These are phyloP conservation scores for Annulohypoxylon maeteangense DNA, from an alignment of 495 filamentous ascomycete species.

Conservation along the genomic window DNA sequence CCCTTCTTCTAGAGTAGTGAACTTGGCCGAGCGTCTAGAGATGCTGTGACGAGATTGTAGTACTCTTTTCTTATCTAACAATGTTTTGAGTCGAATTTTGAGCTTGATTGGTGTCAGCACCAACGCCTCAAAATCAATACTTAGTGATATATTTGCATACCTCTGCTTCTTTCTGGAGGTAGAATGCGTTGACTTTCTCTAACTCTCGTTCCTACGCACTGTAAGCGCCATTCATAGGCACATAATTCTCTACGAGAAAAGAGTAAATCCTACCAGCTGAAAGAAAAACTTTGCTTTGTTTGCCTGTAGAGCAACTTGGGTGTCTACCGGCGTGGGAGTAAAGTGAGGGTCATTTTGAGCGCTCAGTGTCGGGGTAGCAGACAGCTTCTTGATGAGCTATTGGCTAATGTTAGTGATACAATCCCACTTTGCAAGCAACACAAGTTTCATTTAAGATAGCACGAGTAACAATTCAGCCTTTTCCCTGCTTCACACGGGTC, in stretches of 20 bases:
- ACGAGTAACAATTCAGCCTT: constrained; percentile 22
- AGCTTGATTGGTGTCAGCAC: constrained; percentile 67
- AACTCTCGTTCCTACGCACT: constrained; percentile 84
- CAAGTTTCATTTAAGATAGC: constrained; percentile 29
- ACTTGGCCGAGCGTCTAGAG: constrained; percentile 89
- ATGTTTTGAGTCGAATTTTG: constrained; percentile 86
- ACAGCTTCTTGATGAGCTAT: constrained; percentile 98
- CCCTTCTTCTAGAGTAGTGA: constrained; percentile 92
- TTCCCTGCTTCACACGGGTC: constrained; percentile 5
- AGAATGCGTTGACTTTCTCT: constrained; percentile 98
- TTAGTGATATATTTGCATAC: constrained; percentile 59
- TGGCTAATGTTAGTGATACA: constrained; percentile 47
- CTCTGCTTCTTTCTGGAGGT: constrained; percentile 97
- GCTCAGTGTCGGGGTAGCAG: constrained; percentile 83
- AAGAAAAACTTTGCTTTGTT: constrained; percentile 99
- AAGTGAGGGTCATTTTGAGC: constrained; percentile 73
- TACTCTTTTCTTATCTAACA: constrained; percentile 92
- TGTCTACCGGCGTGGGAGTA: constrained; percentile 63
- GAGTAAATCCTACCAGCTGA: constrained; percentile 73
- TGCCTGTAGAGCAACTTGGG: constrained; percentile 92
- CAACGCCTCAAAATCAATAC: background rate
- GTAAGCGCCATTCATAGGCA: constrained; percentile 15
- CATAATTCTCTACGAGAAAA: constrained; percentile 2
- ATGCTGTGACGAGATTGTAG: constrained; percentile 80
- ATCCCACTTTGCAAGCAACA: constrained; percentile 34